A percentile compares a stretch with the other conserved stretches of the same genome.
These are phyloP conservation scores for Paramecium biaurelia DNA, from an alignment of 73 alveolate species.

Conservation along the genomic window DNA sequence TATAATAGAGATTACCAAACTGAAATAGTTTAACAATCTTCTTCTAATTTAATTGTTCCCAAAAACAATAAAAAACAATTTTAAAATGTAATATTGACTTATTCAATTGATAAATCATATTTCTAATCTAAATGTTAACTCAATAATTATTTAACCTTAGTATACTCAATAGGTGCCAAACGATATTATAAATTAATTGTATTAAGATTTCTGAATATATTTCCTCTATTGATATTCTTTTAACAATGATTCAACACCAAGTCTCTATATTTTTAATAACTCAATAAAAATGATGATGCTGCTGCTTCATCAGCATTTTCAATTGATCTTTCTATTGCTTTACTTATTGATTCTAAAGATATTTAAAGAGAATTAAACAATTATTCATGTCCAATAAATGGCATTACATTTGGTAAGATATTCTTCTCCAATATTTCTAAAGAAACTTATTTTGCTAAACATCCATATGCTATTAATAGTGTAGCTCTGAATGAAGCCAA, in stretches of 20 bases:
- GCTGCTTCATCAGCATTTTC: constrained; percentile 26
- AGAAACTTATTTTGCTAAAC: background rate
- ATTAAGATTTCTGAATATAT: background rate
- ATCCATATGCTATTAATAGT: background rate
- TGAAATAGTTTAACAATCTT: background rate
- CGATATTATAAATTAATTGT: background rate
- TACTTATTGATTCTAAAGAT: background rate
- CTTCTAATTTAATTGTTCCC: background rate
- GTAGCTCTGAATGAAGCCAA: background rate
- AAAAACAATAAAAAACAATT: constrained; percentile 1
- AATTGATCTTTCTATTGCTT: constrained; percentile 1
- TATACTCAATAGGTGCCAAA: background rate
- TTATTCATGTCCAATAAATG: background rate
- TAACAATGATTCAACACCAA: background rate
- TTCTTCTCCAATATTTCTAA: constrained; percentile 14
- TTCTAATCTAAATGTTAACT: background rate
- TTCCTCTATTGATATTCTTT: background rate
- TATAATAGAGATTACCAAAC: constrained; percentile 20
- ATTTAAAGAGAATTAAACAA: background rate
- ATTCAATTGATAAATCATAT: background rate
- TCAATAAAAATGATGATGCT: background rate
- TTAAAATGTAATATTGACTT: background rate
- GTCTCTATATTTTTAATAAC: constrained; percentile 4
- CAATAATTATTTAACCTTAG: background rate
- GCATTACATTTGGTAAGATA: constrained; percentile 42